Evolutionary conservation across 306 rosid species (phyloP).

Genomic region (Cicer pinnatifidum): DNA sequence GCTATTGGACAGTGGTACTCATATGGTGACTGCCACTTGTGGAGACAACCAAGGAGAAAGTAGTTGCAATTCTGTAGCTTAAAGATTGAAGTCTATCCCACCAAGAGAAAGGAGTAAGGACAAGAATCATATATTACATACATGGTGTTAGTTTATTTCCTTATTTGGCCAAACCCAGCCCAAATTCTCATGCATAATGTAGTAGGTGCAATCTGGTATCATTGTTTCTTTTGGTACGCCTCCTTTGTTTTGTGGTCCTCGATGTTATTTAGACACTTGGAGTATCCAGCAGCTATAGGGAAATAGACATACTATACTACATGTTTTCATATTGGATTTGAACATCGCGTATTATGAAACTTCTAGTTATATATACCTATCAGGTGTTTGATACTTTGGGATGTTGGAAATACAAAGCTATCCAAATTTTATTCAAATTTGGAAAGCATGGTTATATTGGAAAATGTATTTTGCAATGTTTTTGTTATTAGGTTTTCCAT

Average conservation of each 20-base stretch:
- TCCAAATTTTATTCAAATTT: neutral
- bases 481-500: neutral
- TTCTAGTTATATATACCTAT: neutral
- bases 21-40: neutral
- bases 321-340: neutral
- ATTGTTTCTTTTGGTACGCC: too few species aligned
- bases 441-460: neutral
- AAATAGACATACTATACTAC: neutral
- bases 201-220: too few species aligned
- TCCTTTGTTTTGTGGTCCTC: neutral
- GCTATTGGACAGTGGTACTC: neutral
- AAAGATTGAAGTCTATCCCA: neutral
- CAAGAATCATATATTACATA: too few species aligned
- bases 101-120: too few species aligned
- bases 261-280: neutral
- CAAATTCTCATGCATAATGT: too few species aligned
- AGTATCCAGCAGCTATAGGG: neutral
- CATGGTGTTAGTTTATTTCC: too few species aligned
- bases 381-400: neutral
- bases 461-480: neutral
- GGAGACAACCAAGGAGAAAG: neutral
- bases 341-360: neutral
- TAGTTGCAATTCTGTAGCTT: neutral
- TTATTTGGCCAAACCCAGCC: too few species aligned
- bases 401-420: neutral